phyloP scores from a whole-genome alignment of 805 yeast species.

The Diddensiella transvaalensis region DNA sequence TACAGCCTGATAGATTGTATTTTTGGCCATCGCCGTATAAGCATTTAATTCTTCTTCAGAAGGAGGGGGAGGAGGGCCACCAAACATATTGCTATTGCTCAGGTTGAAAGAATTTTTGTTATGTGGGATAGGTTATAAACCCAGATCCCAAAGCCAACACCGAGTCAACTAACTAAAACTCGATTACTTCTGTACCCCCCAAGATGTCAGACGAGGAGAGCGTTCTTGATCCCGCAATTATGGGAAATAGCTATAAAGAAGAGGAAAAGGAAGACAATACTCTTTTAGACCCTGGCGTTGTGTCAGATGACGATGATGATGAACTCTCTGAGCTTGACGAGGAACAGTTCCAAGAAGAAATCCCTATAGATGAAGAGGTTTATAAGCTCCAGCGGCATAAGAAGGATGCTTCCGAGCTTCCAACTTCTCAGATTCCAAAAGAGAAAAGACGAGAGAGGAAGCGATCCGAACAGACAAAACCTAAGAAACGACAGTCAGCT shows the following conservation, averaged over 20 bases:
- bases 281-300: not conserved
- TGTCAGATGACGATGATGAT: slow-evolving; percentile 11
- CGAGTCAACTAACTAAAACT: no score
- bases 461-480: slow-evolving; percentile 11
- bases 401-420: slow-evolving; percentile 14
- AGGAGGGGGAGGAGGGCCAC: slow-evolving; percentile 38
- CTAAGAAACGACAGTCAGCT: slow-evolving; percentile 1
- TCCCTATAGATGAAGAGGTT: slow-evolving; percentile 38
- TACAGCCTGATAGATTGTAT: slow-evolving; percentile 31
- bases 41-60: slow-evolving; percentile 36
- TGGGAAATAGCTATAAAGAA: not conserved
- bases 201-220: slow-evolving; percentile 1
- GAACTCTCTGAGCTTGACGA: slow-evolving; percentile 39
- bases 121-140: no score
- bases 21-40: slow-evolving; percentile 30
- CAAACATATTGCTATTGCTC: slow-evolving; percentile 34
- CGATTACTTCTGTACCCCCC: no score
- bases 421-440: slow-evolving; percentile 3
- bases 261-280: not conserved
- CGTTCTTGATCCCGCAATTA: slow-evolving; percentile 1
- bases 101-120: not conserved
- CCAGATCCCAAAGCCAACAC: no score
- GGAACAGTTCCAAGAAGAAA: slow-evolving; percentile 33
- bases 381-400: slow-evolving; percentile 37
- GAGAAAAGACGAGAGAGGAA: slow-evolving; percentile 21